A percentile compares a stretch with the other conserved stretches of the same genome.
phyloP scores from a whole-genome alignment of 352 stramenopile species.

The Pythium plurisporium region DNA sequence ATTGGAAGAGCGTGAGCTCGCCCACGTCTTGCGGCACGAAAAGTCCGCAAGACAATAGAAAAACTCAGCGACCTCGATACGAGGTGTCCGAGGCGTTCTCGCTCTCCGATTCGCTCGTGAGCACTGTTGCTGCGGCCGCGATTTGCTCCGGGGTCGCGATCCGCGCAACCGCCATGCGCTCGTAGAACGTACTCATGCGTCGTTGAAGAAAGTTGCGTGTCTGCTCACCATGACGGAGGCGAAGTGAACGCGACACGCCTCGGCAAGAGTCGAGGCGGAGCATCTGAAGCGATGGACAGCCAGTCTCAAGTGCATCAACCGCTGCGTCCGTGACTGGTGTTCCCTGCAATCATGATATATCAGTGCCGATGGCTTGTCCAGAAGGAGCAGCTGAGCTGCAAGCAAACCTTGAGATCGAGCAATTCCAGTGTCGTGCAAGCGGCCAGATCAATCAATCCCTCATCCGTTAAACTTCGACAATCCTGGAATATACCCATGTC shows the following conservation, averaged over 20 bases:
- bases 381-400: background rate
- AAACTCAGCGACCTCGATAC: conserved; percentile 10
- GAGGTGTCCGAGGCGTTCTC: conserved; percentile 18
- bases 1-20: conserved; percentile 9
- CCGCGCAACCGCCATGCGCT: conserved; percentile 13
- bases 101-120: conserved; percentile 21
- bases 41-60: background rate
- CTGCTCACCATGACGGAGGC: conserved; percentile 30
- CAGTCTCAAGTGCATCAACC: conserved; percentile 34
- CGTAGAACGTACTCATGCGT: background rate
- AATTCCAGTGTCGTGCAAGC: conserved; percentile 38
- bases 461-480: conserved; percentile 46
- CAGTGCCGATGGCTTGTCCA: background rate
- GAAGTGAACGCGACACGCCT: conserved; percentile 49
- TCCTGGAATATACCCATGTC: conserved; percentile 27
- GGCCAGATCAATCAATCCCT: conserved; percentile 36
- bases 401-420: conserved; percentile 56
- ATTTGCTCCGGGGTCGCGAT: conserved; percentile 22
- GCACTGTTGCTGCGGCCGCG: conserved; percentile 1
- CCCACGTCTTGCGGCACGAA: background rate
- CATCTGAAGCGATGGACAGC: conserved; percentile 38
- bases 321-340: conserved; percentile 46
- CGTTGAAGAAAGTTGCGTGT: conserved; percentile 13
- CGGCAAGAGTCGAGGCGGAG: conserved; percentile 70
- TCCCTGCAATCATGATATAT: conserved; percentile 36